phyloP scores from a whole-genome alignment of 2,329 filamentous ascomycete species.

The Fusarium drepaniforme region DNA sequence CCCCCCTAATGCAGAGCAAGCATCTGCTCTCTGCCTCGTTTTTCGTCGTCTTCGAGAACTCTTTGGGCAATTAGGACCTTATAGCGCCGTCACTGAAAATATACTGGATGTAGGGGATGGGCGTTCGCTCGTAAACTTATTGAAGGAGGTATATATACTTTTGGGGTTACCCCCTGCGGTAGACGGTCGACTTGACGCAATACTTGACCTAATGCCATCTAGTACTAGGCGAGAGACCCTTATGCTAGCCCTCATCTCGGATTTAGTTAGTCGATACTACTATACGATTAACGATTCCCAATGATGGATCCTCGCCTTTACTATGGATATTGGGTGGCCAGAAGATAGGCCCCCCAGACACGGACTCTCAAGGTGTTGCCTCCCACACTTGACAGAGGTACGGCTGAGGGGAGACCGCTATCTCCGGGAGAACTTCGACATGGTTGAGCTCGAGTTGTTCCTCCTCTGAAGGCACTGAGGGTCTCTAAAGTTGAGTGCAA shows the following conservation, averaged over 20 bases:
- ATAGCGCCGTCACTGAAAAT: not conserved
- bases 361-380: not conserved
- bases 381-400: conserved; percentile 15
- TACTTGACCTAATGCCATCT: not conserved
- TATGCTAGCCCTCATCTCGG: not conserved
- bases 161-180: not conserved
- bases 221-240: not conserved
- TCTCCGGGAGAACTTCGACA: rapidly evolving
- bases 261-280: conserved; percentile 1
- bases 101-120: not conserved
- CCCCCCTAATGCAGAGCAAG: not conserved
- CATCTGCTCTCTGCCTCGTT: not conserved
- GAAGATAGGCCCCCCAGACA: not conserved
- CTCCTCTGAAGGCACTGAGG: conserved; percentile 11
- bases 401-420: not conserved
- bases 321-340: conserved; percentile 4
- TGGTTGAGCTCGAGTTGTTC: not conserved
- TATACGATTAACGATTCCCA: not conserved
- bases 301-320: rapidly evolving
- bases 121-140: not conserved
- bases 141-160: not conserved
- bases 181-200: not conserved
- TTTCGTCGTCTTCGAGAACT: not conserved
- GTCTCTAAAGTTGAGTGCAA: not conserved
- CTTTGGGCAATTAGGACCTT: not conserved